These are phyloP conservation scores for Choricystis sp. DNA, from an alignment of 139 green algal species.

Conservation along the genomic window DNA sequence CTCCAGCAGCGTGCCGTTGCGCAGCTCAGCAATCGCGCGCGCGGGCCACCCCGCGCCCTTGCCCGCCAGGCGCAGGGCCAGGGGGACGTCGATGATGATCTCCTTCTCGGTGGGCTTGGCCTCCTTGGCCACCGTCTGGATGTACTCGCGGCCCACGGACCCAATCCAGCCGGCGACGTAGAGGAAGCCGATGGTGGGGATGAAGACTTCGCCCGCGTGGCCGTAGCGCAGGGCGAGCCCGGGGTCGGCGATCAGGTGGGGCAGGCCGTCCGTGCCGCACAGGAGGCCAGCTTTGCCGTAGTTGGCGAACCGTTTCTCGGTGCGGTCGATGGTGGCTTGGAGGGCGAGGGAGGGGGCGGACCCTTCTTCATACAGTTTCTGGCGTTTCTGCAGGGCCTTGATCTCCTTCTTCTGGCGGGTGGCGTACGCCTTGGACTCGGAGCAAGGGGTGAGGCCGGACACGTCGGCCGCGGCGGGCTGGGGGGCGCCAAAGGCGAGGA, in stretches of 20 bases:
- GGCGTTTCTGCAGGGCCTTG: slow-evolving; percentile 64
- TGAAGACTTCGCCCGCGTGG: slow-evolving; percentile 85
- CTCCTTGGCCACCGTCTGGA: slow-evolving; percentile 32
- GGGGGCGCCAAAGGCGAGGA: slow-evolving; percentile 29
- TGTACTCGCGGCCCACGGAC: slow-evolving; percentile 82
- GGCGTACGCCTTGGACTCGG: slow-evolving; percentile 81
- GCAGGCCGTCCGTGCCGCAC: slow-evolving; percentile 91
- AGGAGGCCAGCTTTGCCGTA: slow-evolving; percentile 85
- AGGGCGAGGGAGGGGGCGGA: slow-evolving; percentile 75
- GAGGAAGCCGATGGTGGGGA: slow-evolving; percentile 91
- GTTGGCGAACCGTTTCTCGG: slow-evolving; percentile 80
- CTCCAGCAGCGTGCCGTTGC: slow-evolving; percentile 56
- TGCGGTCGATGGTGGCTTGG: slow-evolving; percentile 86
- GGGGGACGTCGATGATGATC: slow-evolving; percentile 95
- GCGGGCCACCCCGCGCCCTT: slow-evolving; percentile 67
- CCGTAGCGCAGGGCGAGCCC: slow-evolving; percentile 78
- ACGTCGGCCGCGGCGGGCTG: slow-evolving; percentile 72
- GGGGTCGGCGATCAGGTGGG: slow-evolving; percentile 96
- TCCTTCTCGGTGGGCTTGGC: slow-evolving; percentile 83
- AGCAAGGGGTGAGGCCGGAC: slow-evolving; percentile 86
- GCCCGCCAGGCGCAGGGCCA: slow-evolving; percentile 45
- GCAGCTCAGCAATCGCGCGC: slow-evolving; percentile 50
- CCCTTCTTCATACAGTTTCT: slow-evolving; percentile 85
- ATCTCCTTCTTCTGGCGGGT: slow-evolving; percentile 92
- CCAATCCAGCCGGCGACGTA: slow-evolving; percentile 97